A percentile compares a stretch with the other conserved stretches of the same genome.
Conservation (phyloP, 208 protist genomes). For the Wallacemonas sp. region DNA sequence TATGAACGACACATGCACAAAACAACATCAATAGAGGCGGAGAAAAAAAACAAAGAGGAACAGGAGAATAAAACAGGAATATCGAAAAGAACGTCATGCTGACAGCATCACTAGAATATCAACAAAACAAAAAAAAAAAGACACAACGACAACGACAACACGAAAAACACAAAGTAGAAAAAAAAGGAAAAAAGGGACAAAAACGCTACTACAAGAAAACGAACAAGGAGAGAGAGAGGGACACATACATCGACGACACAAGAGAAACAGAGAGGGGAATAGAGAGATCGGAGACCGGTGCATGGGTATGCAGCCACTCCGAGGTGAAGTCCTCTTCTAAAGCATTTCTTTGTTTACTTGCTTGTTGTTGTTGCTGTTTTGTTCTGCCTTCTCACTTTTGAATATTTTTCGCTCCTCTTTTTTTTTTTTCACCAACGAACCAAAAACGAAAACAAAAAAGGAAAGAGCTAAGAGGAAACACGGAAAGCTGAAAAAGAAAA, state of each 20-base stretch:
- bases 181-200: slow-evolving; percentile 21
- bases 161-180: slow-evolving; percentile 16
- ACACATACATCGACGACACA: neutral
- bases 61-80: neutral
- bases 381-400: too few relatives aligned
- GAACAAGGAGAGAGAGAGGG: slow-evolving; percentile 1
- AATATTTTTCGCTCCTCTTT: too few relatives aligned
- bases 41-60: slow-evolving; percentile 11
- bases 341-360: too few relatives aligned
- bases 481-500: too few relatives aligned
- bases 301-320: neutral
- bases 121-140: slow-evolving; percentile 12
- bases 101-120: slow-evolving; percentile 4
- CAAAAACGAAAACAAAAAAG: too few relatives aligned
- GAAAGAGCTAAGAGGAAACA: neutral
- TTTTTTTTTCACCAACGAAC: too few relatives aligned
- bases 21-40: slow-evolving; percentile 4
- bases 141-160: neutral
- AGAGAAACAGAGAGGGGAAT: neutral
- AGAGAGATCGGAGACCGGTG: neutral
- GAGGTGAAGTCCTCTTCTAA: neutral
- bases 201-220: slow-evolving; percentile 18
- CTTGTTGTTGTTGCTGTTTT: too few relatives aligned
- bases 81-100: slow-evolving; percentile 8
- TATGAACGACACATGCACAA: slow-evolving; percentile 10